Conservation (phyloP, 257 asterid species). For the Solanum arcanum region DNA sequence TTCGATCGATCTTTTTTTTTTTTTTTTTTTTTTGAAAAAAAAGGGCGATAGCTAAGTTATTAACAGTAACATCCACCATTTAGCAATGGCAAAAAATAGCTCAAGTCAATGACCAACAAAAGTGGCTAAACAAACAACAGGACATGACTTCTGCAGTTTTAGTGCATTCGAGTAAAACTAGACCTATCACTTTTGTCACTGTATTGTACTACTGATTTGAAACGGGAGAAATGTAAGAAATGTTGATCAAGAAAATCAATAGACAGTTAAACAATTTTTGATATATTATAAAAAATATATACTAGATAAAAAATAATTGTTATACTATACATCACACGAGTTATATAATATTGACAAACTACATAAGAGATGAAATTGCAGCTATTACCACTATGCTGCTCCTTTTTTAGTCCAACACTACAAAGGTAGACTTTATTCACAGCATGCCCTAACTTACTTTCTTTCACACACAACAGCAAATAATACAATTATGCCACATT, state of each 20-base stretch:
- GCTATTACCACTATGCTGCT: neutral
- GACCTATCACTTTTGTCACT: neutral
- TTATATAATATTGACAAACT: neutral
- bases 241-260: neutral
- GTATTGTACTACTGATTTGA: neutral
- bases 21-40: neutral
- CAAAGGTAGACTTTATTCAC: neutral
- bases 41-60: neutral
- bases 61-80: neutral
- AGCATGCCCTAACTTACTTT: neutral
- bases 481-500: neutral
- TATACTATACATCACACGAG: too few species aligned
- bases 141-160: neutral
- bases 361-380: neutral
- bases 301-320: too few species aligned
- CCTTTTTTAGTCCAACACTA: neutral
- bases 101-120: neutral
- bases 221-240: neutral
- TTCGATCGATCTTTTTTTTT: neutral
- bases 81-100: neutral
- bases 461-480: neutral
- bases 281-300: neutral
- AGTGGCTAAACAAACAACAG: neutral
- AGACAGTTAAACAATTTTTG: neutral
- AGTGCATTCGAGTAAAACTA: neutral